phyloP scores from a whole-genome alignment of 768 basidiomycete species.

The Paxillus rubicundulus region DNA sequence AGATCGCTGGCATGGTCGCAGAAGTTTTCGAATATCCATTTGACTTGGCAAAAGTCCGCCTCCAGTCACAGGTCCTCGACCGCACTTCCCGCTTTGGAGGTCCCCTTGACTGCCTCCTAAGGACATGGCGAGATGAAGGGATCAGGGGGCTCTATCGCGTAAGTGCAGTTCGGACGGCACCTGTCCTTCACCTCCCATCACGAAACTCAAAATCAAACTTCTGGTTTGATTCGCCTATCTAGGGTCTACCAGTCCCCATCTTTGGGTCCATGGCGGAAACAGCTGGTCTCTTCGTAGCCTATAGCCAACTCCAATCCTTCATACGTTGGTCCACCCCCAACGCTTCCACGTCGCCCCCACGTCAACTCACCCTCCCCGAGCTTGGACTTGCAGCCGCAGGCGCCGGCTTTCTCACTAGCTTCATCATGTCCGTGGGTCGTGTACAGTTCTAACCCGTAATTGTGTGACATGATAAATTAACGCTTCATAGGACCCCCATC shows the following conservation, averaged over 20 bases:
- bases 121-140: constrained; percentile 59
- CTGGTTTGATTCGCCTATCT: neutral
- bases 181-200: neutral
- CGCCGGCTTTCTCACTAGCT: constrained; percentile 77
- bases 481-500: constrained; percentile 70
- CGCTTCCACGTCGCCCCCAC: constrained; percentile 25
- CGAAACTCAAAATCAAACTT: constrained; percentile 1
- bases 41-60: constrained; percentile 87
- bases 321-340: constrained; percentile 40
- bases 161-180: constrained; percentile 22
- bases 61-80: constrained; percentile 86
- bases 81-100: constrained; percentile 52
- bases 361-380: constrained; percentile 55
- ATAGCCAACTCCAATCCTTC: constrained; percentile 64
- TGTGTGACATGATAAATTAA: constrained; percentile 3
- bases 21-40: constrained; percentile 92
- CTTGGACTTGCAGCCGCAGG: constrained; percentile 74
- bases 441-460: neutral
- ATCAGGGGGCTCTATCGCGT: constrained; percentile 53
- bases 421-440: constrained; percentile 62
- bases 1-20: constrained; percentile 81
- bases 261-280: constrained; percentile 89
- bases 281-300: constrained; percentile 78
- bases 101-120: constrained; percentile 57
- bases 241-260: constrained; percentile 86